Evolutionary conservation across 1,284 basidiomycete genomes (phyloP).

Genomic region (Moesziomyces globuligerus): DNA sequence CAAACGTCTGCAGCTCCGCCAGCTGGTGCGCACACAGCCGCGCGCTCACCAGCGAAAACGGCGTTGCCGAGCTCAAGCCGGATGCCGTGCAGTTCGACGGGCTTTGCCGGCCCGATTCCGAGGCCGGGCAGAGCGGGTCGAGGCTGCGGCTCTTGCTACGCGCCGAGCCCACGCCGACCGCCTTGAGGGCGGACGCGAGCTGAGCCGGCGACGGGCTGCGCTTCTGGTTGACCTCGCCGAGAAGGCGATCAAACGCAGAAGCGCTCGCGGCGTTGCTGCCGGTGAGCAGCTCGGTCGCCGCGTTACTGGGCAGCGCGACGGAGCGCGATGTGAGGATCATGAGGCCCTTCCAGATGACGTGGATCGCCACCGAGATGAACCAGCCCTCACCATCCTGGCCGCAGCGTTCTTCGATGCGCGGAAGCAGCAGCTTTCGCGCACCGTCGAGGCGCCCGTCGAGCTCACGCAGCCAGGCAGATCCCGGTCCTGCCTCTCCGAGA

Average conservation of each 20-base stretch:
- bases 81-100: constrained; percentile 24
- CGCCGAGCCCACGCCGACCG: constrained; percentile 48
- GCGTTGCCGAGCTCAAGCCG: constrained; percentile 12
- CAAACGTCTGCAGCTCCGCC: constrained; percentile 60
- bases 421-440: constrained; percentile 54
- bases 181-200: constrained; percentile 51
- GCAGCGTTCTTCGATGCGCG: constrained; percentile 62
- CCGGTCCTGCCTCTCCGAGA: constrained; percentile 27
- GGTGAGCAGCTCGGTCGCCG: constrained; percentile 22
- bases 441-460: constrained; percentile 62
- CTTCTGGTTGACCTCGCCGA: constrained; percentile 46
- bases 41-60: constrained; percentile 49
- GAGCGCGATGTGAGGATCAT: constrained; percentile 58
- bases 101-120: constrained; percentile 45
- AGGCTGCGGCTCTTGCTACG: constrained; percentile 34
- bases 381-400: constrained; percentile 64
- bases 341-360: constrained; percentile 65
- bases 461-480: constrained; percentile 58
- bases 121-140: constrained; percentile 12
- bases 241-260: constrained; percentile 40
- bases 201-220: constrained; percentile 58
- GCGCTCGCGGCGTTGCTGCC: constrained; percentile 40
- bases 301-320: constrained; percentile 42
- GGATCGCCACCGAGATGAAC: constrained; percentile 65
- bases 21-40: constrained; percentile 56